Evolutionary conservation across 1,284 basidiomycete species (phyloP), one percentile per base, ranked within the genome.

Genomic region (Phlebopus sp.): DNA sequence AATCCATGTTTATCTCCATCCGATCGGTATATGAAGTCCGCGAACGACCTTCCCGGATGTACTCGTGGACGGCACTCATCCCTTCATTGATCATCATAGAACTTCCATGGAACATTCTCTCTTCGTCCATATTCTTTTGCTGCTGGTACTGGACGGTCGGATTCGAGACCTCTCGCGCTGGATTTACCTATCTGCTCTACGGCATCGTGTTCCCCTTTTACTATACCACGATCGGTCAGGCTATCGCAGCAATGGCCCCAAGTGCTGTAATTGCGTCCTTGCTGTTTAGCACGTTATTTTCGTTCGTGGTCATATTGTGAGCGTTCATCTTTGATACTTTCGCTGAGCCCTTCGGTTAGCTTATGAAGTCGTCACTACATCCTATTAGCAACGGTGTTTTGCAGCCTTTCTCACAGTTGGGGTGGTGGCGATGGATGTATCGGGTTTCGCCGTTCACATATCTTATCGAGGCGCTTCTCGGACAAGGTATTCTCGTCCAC

Each of bases 391-490:
- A 76, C 42, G 74, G 81, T 59, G 78, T 83, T 4, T 51, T 83
- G 29, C 81, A 82, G 55, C 81, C 82, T 0, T 81, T 67, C 64
- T 56, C 68, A 13, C 65, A 73, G 21, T 77, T 89, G 7, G 79
- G 81, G 4, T 89, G 85, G 80, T 90, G 86, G 86, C 69, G 70
- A 54, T 83, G 80, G 74, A 83, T 86, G 78, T 84, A 91, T 68
- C 77, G 76, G 42, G 66, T 88, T 5, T 87, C 86, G 2, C 90
- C 90, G 0, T 90, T 82, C 68, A 88, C 85, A 7, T 86, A 85
- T 58, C 69, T 85, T 36, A 74, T 81, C 41, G 73, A 74, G 52
- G 73, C 66, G 18, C 55, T 75, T 30, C 52, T 76, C 30, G 69
- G 69, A 9, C 64, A 71, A 60, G 69, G 69, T 67, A n/a, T 11